Percentiles rank a stretch among this genome's conserved stretches.
These are phyloP conservation scores for Litchi chinensis DNA, from an alignment of 345 rosid genomes.

Conservation along the genomic window DNA sequence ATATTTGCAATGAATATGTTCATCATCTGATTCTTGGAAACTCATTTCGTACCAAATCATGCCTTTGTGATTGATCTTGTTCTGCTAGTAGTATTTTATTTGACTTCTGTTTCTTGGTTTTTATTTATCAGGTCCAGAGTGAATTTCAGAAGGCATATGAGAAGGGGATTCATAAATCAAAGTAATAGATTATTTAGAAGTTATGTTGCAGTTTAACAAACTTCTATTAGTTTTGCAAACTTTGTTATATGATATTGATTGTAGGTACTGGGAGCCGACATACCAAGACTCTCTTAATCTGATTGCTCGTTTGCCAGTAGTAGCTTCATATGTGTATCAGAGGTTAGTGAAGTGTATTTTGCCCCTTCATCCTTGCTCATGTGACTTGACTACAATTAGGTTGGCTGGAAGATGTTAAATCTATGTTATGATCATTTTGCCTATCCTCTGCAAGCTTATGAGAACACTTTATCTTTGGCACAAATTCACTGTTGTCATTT, in stretches of 20 bases:
- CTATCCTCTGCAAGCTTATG: not conserved
- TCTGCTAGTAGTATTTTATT: not conserved
- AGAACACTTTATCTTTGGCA: not conserved
- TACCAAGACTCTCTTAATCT: conserved; percentile 87
- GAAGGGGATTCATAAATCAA: conserved; percentile 83
- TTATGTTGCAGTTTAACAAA: conserved; percentile 22
- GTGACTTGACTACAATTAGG: not conserved
- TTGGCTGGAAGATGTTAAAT: conserved; percentile 6
- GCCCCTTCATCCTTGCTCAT: conserved; percentile 14
- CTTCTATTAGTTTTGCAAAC: conserved; percentile 17
- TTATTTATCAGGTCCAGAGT: conserved; percentile 77
- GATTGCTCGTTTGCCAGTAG: conserved; percentile 87
- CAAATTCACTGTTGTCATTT: not conserved
- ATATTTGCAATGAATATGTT: not conserved
- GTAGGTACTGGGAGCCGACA: conserved; percentile 97
- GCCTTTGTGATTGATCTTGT: not conserved
- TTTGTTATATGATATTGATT: conserved; percentile 25
- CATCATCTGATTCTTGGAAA: not conserved
- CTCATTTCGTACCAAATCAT: not conserved
- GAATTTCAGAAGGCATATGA: conserved; percentile 96
- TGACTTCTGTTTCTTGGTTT: conserved; percentile 15
- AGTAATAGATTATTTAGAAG: conserved; percentile 47
- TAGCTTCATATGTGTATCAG: conserved; percentile 87
- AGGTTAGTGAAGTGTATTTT: conserved; percentile 56
- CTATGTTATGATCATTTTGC: not conserved